Evolutionary conservation across 164 flowering plant genomes (phyloP).

Genomic region (Akebia trifoliata): DNA sequence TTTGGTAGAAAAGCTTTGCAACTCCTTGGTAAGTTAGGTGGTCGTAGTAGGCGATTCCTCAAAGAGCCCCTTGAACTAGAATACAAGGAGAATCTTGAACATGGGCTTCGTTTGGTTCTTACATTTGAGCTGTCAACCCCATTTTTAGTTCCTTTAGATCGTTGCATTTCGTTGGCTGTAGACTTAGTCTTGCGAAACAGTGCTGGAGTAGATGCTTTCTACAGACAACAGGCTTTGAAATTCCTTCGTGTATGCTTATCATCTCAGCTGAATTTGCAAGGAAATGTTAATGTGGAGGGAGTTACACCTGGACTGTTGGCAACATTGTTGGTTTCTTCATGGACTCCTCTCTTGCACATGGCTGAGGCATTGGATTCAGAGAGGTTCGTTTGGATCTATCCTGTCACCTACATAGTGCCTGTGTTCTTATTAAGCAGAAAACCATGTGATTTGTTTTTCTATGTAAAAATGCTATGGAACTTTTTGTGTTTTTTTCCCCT

Average conservation of each 20-base stretch:
- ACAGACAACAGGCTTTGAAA: constrained; percentile 83
- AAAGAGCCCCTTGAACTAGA: constrained; percentile 97
- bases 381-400: constrained; percentile 46
- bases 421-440: too few relatives aligned
- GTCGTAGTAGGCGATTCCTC: constrained; percentile 92
- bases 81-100: constrained; percentile 99
- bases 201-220: constrained; percentile 63
- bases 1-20: constrained; percentile 87
- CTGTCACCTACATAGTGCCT: background rate
- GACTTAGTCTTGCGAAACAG: constrained; percentile 67
- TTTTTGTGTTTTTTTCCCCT: too few relatives aligned
- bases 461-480: too few relatives aligned
- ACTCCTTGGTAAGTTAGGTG: constrained; percentile 97
- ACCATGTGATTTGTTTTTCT: too few relatives aligned
- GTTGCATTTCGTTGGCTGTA: constrained; percentile 89
- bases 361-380: constrained; percentile 64
- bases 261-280: constrained; percentile 89
- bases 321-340: constrained; percentile 53
- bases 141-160: constrained; percentile 95
- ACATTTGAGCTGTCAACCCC: constrained; percentile 98
- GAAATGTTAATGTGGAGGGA: constrained; percentile 58
- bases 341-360: constrained; percentile 62
- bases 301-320: constrained; percentile 55
- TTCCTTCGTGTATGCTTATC: constrained; percentile 89
- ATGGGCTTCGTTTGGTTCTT: constrained; percentile 96